These are phyloP conservation scores for Penicillium antarcticum DNA, from an alignment of 495 filamentous ascomycete species.

Conservation along the genomic window DNA sequence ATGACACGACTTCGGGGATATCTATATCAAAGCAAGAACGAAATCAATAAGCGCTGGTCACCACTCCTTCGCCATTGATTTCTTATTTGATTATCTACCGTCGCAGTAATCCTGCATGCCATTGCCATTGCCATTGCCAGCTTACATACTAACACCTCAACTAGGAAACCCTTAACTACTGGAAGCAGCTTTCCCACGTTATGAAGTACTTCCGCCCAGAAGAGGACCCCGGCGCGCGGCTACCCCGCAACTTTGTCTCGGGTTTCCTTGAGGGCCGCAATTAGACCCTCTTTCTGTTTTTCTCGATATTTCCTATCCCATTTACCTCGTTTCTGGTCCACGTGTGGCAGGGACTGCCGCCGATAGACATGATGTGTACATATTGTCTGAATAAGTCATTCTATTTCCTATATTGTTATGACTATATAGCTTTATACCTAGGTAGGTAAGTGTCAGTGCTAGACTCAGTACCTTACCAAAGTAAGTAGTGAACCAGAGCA, in stretches of 20 bases:
- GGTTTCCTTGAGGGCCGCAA: conserved; percentile 80
- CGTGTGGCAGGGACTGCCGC: conserved; percentile 19
- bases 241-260: conserved; percentile 84
- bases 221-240: conserved; percentile 72
- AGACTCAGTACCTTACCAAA: too few species aligned
- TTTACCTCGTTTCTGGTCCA: conserved; percentile 25
- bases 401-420: conserved; percentile 6
- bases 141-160: too few species aligned
- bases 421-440: too few species aligned
- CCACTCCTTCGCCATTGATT: not conserved
- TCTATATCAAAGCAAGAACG: too few species aligned
- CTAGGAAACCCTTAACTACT: conserved; percentile 97
- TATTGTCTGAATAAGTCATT: conserved; percentile 39
- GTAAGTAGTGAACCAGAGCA: too few species aligned
- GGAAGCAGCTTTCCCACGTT: conserved; percentile 94
- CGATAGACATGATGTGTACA: conserved; percentile 42
- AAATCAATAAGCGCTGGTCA: too few species aligned
- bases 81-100: not conserved
- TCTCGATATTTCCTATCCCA: conserved; percentile 15
- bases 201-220: conserved; percentile 95
- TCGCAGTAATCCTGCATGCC: not conserved
- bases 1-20: not conserved
- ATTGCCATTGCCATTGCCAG: too few species aligned
- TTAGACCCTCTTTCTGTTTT: conserved; percentile 23
- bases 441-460: too few species aligned